These are phyloP conservation scores for Candida nonsorbophila DNA, from an alignment of 805 yeast genomes.

Conservation along the genomic window DNA sequence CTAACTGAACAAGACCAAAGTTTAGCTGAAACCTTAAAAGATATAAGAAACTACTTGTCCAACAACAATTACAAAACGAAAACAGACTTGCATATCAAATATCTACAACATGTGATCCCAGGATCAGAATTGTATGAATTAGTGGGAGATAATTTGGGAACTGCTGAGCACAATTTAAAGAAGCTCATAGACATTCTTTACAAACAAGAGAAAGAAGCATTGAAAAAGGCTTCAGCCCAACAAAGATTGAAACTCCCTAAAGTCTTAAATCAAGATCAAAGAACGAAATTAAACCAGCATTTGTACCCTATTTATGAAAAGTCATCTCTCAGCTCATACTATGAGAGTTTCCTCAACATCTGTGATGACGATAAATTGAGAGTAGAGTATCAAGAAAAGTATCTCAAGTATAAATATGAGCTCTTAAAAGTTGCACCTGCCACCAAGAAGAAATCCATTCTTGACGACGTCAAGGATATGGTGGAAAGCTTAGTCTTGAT, in stretches of 20 bases:
- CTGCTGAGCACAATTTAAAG: slow-evolving; percentile 40
- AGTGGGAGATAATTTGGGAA: slow-evolving; percentile 39
- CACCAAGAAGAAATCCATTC: slow-evolving; percentile 15
- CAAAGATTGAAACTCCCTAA: slow-evolving; percentile 47
- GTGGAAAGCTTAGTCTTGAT: slow-evolving; percentile 71
- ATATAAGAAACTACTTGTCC: slow-evolving; percentile 42
- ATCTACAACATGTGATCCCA: slow-evolving; percentile 49
- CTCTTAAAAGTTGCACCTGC: slow-evolving; percentile 56
- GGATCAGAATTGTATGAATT: slow-evolving; percentile 50
- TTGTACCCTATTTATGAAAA: slow-evolving; percentile 44
- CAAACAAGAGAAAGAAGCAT: slow-evolving; percentile 33
- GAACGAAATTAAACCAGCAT: slow-evolving; percentile 28
- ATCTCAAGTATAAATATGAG: slow-evolving; percentile 52
- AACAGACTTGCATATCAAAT: slow-evolving; percentile 37
- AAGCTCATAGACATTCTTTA: slow-evolving; percentile 38
- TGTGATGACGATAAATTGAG: slow-evolving; percentile 58
- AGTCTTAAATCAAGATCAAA: slow-evolving; percentile 35
- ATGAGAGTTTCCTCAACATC: slow-evolving; percentile 51
- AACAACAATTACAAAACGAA: slow-evolving; percentile 22
- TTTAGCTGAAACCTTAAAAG: slow-evolving; percentile 45
- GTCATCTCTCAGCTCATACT: slow-evolving; percentile 51
- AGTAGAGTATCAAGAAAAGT: slow-evolving; percentile 51
- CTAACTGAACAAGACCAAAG: slow-evolving; percentile 37
- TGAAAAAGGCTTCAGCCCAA: slow-evolving; percentile 38
- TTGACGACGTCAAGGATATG: slow-evolving; percentile 45